Conservation (phyloP, 1,284 basidiomycete species). For the Apiotrichum mycotoxinovorans region DNA sequence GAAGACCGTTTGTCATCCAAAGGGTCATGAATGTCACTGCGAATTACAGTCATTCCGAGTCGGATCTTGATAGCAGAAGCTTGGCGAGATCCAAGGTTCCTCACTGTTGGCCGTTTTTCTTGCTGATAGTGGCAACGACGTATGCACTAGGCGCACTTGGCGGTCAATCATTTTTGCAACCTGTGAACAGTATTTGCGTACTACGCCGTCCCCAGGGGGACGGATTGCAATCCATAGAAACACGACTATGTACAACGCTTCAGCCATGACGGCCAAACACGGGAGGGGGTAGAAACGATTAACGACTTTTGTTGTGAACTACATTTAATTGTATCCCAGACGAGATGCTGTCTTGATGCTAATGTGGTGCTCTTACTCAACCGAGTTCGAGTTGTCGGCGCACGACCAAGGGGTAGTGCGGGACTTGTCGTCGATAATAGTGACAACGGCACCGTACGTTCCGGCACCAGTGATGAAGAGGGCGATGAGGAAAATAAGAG, state of each 20-base stretch:
- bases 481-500: slow-evolving; percentile 25
- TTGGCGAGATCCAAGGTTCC: too few relatives aligned
- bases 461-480: slow-evolving; percentile 30
- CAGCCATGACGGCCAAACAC: not conserved
- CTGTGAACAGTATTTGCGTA: not conserved
- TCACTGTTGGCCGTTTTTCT: too few relatives aligned
- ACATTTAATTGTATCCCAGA: not conserved
- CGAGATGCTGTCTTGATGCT: not conserved
- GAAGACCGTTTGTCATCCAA: too few relatives aligned
- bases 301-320: not conserved
- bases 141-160: too few relatives aligned
- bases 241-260: not conserved
- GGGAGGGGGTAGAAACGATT: not conserved
- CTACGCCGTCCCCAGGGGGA: too few relatives aligned
- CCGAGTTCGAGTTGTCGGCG: slow-evolving; percentile 34
- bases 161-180: too few relatives aligned
- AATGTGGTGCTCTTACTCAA: not conserved
- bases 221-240: not conserved
- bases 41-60: too few relatives aligned
- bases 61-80: too few relatives aligned
- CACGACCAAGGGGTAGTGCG: slow-evolving; percentile 37
- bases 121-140: too few relatives aligned
- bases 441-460: slow-evolving; percentile 36
- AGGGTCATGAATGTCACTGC: too few relatives aligned
- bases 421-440: slow-evolving; percentile 26